A percentile compares a stretch with the other conserved stretches of the same genome.
phyloP scores from a whole-genome alignment of 2,329 filamentous ascomycete genomes.

The Paecilomyces formosus region DNA sequence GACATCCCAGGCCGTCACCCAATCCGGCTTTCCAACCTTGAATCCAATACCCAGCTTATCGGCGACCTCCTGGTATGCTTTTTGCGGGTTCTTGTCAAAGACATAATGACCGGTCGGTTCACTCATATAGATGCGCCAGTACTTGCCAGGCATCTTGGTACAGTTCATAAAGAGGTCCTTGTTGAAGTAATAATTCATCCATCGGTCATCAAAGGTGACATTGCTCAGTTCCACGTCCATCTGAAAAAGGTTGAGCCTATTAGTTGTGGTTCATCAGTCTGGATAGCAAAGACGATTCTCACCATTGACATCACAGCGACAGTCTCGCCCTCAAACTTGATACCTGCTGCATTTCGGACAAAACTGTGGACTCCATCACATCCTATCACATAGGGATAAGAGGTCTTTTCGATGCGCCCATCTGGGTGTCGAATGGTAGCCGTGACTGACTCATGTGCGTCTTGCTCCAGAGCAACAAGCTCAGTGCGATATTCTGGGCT shows the following conservation, averaged over 20 bases:
- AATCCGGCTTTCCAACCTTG: conserved; percentile 1
- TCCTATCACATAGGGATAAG: not conserved
- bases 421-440: not conserved
- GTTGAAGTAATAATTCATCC: conserved; percentile 2
- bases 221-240: not conserved
- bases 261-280: not conserved
- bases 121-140: conserved; percentile 2
- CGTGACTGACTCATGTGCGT: not conserved
- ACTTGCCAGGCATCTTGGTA: conserved; percentile 1
- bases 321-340: not conserved
- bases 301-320: not conserved
- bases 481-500: not conserved
- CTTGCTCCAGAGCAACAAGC: not conserved
- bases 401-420: not conserved
- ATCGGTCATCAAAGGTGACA: conserved; percentile 1
- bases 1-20: conserved; percentile 1
- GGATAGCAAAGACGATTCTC: not conserved
- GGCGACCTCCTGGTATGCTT: conserved; percentile 1
- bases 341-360: not conserved
- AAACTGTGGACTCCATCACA: conserved; percentile 1
- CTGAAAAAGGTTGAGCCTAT: not conserved
- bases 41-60: not conserved
- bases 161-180: conserved; percentile 2
- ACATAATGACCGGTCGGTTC: not conserved
- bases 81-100: not conserved